Evolutionary conservation across 2,329 filamentous ascomycete species (phyloP), one percentile per base, ranked within the genome.

Genomic region (Colletotrichum simmondsii): DNA sequence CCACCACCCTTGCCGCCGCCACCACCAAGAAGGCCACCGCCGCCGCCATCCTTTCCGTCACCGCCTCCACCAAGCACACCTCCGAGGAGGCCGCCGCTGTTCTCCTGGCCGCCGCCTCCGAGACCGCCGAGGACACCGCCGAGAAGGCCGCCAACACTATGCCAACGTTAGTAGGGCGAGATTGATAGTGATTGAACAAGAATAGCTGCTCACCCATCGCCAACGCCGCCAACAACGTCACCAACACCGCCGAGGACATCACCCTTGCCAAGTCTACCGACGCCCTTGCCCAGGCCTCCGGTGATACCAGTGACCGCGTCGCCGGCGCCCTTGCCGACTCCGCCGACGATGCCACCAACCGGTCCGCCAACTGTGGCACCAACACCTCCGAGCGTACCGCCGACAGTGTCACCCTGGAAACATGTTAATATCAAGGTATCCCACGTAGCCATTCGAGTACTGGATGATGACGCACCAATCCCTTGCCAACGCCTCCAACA

Each of bases 241-340:
- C 71, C 67, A 14, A 73, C 71, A 16, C 71, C 66, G 0, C 71
- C 71, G 22, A 73, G 66, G 3, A 73, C 30, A 0, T 73, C 71
- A 2, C 71, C 71, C 19, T 70, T 56, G 35, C 71, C 71, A 4
- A 73, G 54, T 37, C 54, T 73, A 24, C 71, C 71, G 11, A 73
- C 71, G 10, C 71, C 71, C 14, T 71, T 73, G 22, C 71, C 71
- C 1, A 73, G 12, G 0, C 71, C 70, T 3, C 71, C 71, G 1
- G 71, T 73, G 24, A 73, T 73, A 1, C 71, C 71, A 7, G 71
- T 73, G 14, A 73, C 71, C 6, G 71, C 71, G 26, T 73, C 71
- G 24, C 71, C 71, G 0, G 66, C 66, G 0, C 71, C 71, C 56
- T 73, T 73, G 22, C 71, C 71, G 14, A 71, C 71, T 6, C 71